Evolutionary conservation across 331 rosid species (phyloP).

Genomic region (Malus hybrid): DNA sequence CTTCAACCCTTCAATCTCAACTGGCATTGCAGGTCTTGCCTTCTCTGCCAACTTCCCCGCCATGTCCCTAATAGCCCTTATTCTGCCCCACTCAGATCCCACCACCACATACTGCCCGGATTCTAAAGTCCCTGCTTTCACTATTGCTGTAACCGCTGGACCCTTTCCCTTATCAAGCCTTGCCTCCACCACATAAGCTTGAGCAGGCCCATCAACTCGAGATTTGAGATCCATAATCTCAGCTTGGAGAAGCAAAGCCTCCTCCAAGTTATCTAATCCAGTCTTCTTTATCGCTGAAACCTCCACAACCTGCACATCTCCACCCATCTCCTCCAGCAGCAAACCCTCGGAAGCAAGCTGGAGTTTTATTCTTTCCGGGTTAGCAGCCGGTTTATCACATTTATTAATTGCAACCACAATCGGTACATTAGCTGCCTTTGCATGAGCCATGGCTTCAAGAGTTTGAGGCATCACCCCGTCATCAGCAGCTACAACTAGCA

Average conservation of each 20-base stretch:
- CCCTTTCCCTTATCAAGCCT: conserved; percentile 94
- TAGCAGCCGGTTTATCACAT: conserved; percentile 96
- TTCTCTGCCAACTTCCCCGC: conserved; percentile 50
- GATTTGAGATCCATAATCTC: conserved; percentile 94
- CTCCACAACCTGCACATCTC: conserved; percentile 82
- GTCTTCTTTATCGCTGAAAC: conserved; percentile 75
- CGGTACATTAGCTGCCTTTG: conserved; percentile 82
- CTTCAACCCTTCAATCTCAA: conserved; percentile 88
- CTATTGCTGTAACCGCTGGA: conserved; percentile 85
- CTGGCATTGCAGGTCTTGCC: conserved; percentile 95
- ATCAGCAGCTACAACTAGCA: conserved; percentile 93
- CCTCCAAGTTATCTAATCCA: conserved; percentile 82
- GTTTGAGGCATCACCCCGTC: conserved; percentile 99
- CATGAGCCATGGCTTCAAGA: conserved; percentile 88
- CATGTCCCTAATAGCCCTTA: conserved; percentile 77
- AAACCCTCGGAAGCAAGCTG: conserved; percentile 96
- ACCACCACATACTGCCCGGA: conserved; percentile 81
- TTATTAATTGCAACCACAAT: conserved; percentile 91
- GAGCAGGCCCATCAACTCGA: conserved; percentile 89
- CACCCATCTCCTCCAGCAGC: conserved; percentile 95
- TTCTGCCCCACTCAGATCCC: conserved; percentile 91
- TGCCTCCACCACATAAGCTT: conserved; percentile 99
- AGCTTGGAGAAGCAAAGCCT: conserved; percentile 84
- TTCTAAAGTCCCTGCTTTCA: conserved; percentile 83
- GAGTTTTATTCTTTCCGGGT: conserved; percentile 76